Percentiles rank a stretch among this genome's conserved stretches.
Evolutionary conservation across 129 eudicot species (phyloP).

Genomic region (Artemisia annua): DNA sequence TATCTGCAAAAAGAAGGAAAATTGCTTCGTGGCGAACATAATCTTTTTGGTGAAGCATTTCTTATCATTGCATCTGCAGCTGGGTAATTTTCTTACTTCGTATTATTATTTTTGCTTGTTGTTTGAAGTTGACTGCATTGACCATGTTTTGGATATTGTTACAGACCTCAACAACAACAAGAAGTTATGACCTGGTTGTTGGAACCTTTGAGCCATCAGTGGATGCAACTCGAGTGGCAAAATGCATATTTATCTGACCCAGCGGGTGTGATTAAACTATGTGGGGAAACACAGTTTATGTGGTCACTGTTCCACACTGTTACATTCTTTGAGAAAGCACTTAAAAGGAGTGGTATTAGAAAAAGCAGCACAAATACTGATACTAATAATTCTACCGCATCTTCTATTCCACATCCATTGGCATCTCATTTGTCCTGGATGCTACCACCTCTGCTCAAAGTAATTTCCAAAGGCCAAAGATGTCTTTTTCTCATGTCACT

Average conservation of each 20-base stretch:
- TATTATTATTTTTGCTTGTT: slow-evolving; percentile 12
- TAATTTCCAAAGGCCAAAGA: slow-evolving; percentile 33
- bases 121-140: slow-evolving; percentile 9
- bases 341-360: slow-evolving; percentile 75
- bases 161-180: slow-evolving; percentile 91
- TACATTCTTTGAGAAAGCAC: slow-evolving; percentile 97
- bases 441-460: slow-evolving; percentile 97
- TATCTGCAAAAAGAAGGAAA: slow-evolving; percentile 82
- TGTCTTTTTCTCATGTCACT: slow-evolving; percentile 8
- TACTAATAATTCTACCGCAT: slow-evolving; percentile 37
- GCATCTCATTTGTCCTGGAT: slow-evolving; percentile 91
- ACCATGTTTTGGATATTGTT: slow-evolving; percentile 22
- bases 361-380: slow-evolving; percentile 48
- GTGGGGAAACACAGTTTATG: slow-evolving; percentile 80
- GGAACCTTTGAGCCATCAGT: slow-evolving; percentile 92
- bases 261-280: slow-evolving; percentile 67
- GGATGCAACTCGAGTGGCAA: slow-evolving; percentile 97
- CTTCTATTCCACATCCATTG: slow-evolving; percentile 72
- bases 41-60: slow-evolving; percentile 88
- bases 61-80: slow-evolving; percentile 88
- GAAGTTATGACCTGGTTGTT: slow-evolving; percentile 96
- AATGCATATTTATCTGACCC: slow-evolving; percentile 80
- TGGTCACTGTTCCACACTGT: slow-evolving; percentile 96
- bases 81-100: slow-evolving; percentile 51
- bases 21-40: slow-evolving; percentile 90